Evolutionary conservation across 2,329 filamentous ascomycete genomes (phyloP), one percentile per base, ranked within the genome.

Genomic region (Hypoxylon sp.): DNA sequence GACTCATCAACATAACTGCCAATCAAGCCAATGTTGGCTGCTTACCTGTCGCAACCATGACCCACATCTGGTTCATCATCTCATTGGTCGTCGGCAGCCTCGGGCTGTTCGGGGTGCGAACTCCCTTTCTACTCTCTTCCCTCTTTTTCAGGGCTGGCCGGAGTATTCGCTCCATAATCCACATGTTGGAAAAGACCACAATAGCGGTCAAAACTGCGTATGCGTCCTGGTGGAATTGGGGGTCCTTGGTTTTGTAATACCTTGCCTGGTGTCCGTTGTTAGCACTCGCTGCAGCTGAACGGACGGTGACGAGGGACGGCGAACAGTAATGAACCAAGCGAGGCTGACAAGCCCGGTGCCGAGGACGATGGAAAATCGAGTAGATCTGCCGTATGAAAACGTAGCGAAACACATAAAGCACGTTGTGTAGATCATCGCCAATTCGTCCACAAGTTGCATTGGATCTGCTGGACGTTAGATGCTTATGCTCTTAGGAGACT

Each of bases 201-300:
- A 89, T 82, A 4, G 85, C 84, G 0, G 92, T 96, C 45, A 96
- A 80, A 2, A 91, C 75, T 1, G 89, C 91, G 72, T 94, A 96
- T 3, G 90, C 90, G 65, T 88, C 89, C 76, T 96, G 92, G 79
- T 96, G 93, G 77, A 96, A 96, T 1, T 87, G 82, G 0, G 93
- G 92, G 69, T 96, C 90, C 75, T 94, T 92, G 14, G 94, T 88
- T 67, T 92, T 88, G 75, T 94, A 91, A 78, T 97, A 97, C 78
- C 81, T 82, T 2, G 77, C 73, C 81, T 83, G 48, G 8, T 34
- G 39, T 27, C 25, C 27, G 19, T 52, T n/a, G 59, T 74, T 46
- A 74, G 65, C 46, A 63, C 32, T 27, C 43, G 32, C 19, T 21
- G 32, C 32, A 8, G 39, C 16, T 25, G 6, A n/a, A 50, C 21